Base-by-base conservation (phyloP, 2,329 filamentous ascomycete species). In the Pseudogymnoascus sp. region DNA sequence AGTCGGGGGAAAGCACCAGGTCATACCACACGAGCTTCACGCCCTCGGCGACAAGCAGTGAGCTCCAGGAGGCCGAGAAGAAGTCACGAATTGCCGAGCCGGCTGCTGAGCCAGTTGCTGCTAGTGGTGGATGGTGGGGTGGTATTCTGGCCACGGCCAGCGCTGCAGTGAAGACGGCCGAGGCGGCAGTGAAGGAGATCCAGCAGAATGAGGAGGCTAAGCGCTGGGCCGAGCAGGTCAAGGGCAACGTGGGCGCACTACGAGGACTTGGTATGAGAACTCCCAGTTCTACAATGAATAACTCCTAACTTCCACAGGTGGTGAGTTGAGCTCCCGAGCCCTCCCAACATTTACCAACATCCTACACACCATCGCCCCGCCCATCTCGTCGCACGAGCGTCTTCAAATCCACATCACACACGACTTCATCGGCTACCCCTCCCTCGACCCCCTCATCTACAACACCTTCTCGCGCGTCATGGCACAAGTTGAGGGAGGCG, bases 401-500 rank as follows among this genome's bases (percentile, higher is more conserved):
- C 89, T 99, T 6, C 89, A 96, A 71, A 97, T 99, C 71, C 95
- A 99, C 79, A 96, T 95, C 67, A 96, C 93, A 7, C 95, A 99
- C 79, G 95, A 97, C 75, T 85, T 99, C 46, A 87, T 92, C 69
- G 91, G 91, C 69, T 99, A 99, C 75, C 95, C 95, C 2, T 93
- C 91, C 16, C 86, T 99, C 69, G 93, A 97, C 74, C 92, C 93
- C 16, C 84, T 97, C 62, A 91, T 97, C 70, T 91, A 97, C 77
- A 84, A 84, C 64, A 92, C 95, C 67, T 99, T 99, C 79, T 89
- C 89, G 63, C 88, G 92, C 62, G 93, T 99, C 71, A 99, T 99
- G 95, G 85, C 92, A n/a, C 95, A 99, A 78, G 95, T 99, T 53
- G 95, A 99, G 77, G 95, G 95, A 67, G 95, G 95, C 63, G 95